phyloP scores from a whole-genome alignment of 2,329 filamentous ascomycete species.

The Emmonsia crescens region DNA sequence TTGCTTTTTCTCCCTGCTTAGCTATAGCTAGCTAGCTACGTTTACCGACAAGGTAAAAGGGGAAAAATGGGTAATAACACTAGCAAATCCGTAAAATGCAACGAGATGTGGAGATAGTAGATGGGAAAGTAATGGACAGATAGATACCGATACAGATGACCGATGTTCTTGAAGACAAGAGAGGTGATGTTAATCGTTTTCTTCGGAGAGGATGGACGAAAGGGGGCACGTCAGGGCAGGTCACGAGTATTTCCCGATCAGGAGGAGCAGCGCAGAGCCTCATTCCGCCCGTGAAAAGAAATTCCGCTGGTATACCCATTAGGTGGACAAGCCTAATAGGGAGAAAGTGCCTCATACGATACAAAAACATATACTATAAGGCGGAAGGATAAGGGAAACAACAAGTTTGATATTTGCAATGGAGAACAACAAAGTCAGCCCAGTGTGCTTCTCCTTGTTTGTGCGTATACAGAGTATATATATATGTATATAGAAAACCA shows the following conservation, averaged over 20 bases:
- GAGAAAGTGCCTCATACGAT: background rate
- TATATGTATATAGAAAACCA: background rate
- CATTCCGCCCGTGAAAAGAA: background rate
- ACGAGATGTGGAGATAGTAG: background rate
- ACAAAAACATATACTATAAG: background rate
- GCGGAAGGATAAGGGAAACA: background rate
- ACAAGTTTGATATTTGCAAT: background rate
- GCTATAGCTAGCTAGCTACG: background rate
- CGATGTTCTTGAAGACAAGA: background rate
- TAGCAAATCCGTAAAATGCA: background rate
- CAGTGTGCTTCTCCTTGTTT: background rate
- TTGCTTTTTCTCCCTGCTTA: slow-evolving; percentile 17
- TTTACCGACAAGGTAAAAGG: background rate
- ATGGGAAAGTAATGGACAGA: background rate
- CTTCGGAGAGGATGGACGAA: background rate
- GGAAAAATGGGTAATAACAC: background rate
- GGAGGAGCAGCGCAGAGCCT: slow-evolving; percentile 7
- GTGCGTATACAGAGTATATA: background rate
- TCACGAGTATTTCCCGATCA: slow-evolving; percentile 9
- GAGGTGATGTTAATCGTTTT: background rate
- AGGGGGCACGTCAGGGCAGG: background rate
- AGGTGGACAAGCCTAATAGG: too few species aligned
- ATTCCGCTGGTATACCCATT: background rate
- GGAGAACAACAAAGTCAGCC: background rate
- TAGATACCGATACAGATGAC: background rate